phyloP scores from a whole-genome alignment of 148 eudicot genomes.

The Heliosperma pusillum region DNA sequence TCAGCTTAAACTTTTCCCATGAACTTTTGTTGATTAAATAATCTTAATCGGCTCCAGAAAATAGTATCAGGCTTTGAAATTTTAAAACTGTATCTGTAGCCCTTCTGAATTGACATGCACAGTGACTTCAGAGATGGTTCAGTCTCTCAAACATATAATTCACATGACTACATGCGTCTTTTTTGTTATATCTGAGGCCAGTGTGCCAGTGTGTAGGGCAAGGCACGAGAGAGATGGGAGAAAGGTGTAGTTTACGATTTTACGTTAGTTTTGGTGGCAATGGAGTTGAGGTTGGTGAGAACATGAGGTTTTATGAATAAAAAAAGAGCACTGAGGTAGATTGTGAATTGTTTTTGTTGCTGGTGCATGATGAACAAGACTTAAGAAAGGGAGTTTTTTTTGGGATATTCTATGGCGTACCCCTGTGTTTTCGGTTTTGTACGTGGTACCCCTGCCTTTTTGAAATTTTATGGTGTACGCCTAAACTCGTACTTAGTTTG shows the following conservation, averaged over 20 bases:
- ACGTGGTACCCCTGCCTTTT: neutral
- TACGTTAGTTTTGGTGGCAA: neutral
- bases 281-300: neutral
- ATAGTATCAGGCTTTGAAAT: neutral
- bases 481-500: neutral
- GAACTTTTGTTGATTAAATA: neutral
- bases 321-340: neutral
- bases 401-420: neutral
- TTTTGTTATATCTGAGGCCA: neutral
- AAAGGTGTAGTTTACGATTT: neutral
- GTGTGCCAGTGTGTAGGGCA: neutral
- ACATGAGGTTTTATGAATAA: neutral
- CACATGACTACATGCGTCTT: neutral
- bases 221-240: neutral
- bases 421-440: neutral
- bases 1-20: neutral
- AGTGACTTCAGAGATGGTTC: conserved; percentile 4
- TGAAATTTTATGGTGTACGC: neutral
- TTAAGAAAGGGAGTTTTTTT: neutral
- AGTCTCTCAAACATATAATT: neutral
- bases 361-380: neutral
- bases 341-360: neutral
- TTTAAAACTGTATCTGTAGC: neutral
- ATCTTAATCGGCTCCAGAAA: neutral
- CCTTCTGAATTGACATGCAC: conserved; percentile 3